Percentiles rank a stretch among this genome's conserved stretches.
Evolutionary conservation across 495 filamentous ascomycete species (phyloP).

Genomic region (Xylaria telfairii): DNA sequence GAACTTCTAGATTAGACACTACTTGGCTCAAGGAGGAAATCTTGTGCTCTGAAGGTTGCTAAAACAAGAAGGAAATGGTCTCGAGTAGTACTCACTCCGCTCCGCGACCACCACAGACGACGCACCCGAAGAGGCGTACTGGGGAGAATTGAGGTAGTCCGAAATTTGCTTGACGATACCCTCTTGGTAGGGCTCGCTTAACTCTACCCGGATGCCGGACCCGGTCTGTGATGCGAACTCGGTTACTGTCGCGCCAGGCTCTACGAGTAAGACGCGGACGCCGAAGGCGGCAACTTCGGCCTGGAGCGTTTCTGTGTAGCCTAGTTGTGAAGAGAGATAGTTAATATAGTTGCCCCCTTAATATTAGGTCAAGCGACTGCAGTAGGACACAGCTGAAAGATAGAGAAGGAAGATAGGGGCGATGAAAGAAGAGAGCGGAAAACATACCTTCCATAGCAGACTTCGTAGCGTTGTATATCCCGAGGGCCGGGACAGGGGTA

Average conservation of each 20-base stretch:
- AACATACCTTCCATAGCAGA: constrained; percentile 45
- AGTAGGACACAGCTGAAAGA: neutral
- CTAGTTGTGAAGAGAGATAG: constrained; percentile 1
- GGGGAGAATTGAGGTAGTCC: neutral
- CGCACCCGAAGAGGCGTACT: neutral
- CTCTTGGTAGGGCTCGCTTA: constrained; percentile 27
- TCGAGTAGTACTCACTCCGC: constrained; percentile 43
- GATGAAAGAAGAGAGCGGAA: neutral
- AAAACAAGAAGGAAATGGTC: too few species aligned
- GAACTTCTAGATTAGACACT: too few species aligned
- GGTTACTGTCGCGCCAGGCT: constrained; percentile 42
- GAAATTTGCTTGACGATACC: constrained; percentile 21
- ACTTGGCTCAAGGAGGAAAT: too few species aligned
- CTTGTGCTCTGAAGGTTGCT: too few species aligned
- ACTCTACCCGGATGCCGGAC: constrained; percentile 24
- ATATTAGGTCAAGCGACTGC: neutral
- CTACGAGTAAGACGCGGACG: constrained; percentile 44
- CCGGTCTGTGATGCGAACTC: constrained; percentile 20
- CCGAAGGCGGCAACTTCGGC: constrained; percentile 44
- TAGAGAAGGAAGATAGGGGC: neutral
- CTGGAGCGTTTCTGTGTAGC: constrained; percentile 38
- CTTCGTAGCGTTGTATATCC: constrained; percentile 53
- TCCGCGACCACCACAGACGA: constrained; percentile 40
- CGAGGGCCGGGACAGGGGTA: constrained; percentile 28
- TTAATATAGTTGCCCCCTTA: neutral